Evolutionary conservation across 768 basidiomycete genomes (phyloP), one percentile per base, ranked within the genome.

Genomic region (Mycena epipterygia): DNA sequence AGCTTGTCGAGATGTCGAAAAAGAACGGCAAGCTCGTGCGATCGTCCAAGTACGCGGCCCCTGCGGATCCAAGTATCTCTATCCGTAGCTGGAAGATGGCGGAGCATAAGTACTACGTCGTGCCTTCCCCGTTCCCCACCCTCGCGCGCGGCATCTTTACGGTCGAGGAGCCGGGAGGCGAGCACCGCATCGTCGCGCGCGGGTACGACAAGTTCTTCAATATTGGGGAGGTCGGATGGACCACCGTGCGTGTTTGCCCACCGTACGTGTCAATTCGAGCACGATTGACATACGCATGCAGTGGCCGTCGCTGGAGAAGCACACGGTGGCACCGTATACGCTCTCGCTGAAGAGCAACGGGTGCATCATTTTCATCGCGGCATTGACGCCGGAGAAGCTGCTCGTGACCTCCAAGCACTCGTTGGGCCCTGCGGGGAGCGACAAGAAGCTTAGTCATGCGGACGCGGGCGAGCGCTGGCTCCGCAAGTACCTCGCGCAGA

Each of bases 181-280:
- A 79, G 46, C 77, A 85, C 68, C 83, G 91, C 62, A 96, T 99
- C 63, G 90, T 97, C 1, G 93, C 88, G 0, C 85, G 98, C 58
- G 98, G 97, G 0, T 99, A 99, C 78, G 98, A 99, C 84, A 99
- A 99, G 84, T 99, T 99, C 81, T 99, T 98, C 86, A 99, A 98
- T 77, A 94, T 98, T 33, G 95, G 92, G 11, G 98, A 99, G 79
- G 95, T 98, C 4, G 93, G 91, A 3, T 99, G 96, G 96, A 96
- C 93, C 0, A 90, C 91, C 60, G 97, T 97, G 77, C 74, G 94
- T 84, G 29, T 16, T 3, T 35, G 2, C 16, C 27, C 37, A 32
- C 2, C 16, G 1, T 23, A 23, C 37, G 1, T 25, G 39, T 55
- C 23, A 3, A 62, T 19, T 35, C 25, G 17, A n/a, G n/a, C n/a